Evolutionary conservation across 768 basidiomycete genomes (phyloP).

Genomic region (Collybia nuda): DNA sequence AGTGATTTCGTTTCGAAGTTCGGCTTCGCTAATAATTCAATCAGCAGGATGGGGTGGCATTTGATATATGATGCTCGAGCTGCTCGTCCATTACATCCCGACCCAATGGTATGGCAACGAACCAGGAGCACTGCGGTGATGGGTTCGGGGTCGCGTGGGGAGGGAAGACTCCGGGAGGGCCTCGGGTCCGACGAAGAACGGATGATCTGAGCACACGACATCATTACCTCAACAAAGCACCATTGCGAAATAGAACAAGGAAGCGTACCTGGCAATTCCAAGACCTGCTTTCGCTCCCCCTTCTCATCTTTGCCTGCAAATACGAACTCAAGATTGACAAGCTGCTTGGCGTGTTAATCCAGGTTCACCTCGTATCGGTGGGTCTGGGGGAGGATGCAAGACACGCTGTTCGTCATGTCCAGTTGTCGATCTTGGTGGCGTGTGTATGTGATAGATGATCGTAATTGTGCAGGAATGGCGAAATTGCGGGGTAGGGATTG

Average conservation of each 20-base stretch:
- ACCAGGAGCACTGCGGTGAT: constrained; percentile 95
- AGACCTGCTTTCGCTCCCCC: constrained; percentile 95
- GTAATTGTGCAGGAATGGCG: too few species aligned
- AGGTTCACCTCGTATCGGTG: constrained; percentile 98
- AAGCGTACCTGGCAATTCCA: constrained; percentile 78
- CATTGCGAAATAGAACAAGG: not conserved
- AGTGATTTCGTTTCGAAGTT: constrained; percentile 34
- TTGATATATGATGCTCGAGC: constrained; percentile 56
- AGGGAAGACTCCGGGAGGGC: constrained; percentile 99
- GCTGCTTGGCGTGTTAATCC: constrained; percentile 67
- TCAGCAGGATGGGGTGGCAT: constrained; percentile 77
- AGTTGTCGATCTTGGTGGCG: too few species aligned
- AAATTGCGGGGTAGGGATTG: too few species aligned
- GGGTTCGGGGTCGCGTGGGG: constrained; percentile 98
- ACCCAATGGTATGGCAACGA: constrained; percentile 77
- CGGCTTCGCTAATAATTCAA: constrained; percentile 71
- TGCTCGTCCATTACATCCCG: constrained; percentile 65
- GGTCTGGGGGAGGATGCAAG: too few species aligned
- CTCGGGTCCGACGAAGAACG: constrained; percentile 91
- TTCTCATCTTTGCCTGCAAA: constrained; percentile 91
- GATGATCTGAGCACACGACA: constrained; percentile 66
- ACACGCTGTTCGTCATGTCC: too few species aligned
- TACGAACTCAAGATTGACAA: constrained; percentile 62
- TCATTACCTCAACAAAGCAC: not conserved
- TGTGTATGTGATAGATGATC: too few species aligned